phyloP scores from a whole-genome alignment of 352 stramenopile species.

The Phytophthora macrochlamydospora region DNA sequence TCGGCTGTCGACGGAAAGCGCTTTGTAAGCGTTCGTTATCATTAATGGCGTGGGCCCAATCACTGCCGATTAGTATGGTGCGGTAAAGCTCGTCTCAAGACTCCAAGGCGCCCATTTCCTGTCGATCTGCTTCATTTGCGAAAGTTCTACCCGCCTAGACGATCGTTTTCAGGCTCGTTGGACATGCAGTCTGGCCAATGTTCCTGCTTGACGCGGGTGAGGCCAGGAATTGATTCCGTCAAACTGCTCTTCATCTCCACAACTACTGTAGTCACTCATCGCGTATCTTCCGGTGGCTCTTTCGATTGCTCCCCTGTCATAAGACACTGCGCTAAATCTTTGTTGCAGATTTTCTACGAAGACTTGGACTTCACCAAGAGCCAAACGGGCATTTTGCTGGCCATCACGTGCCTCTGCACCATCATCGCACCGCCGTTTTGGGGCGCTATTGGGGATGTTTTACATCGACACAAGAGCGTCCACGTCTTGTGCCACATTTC shows the following conservation, averaged over 20 bases:
- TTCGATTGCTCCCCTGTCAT: neutral
- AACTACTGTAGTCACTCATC: constrained; percentile 31
- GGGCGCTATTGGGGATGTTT: constrained; percentile 50
- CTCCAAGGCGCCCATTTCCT: no score
- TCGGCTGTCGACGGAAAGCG: no score
- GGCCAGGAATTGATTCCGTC: constrained; percentile 25
- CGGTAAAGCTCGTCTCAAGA: no score
- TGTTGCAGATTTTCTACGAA: constrained; percentile 29
- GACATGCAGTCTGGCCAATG: constrained; percentile 7
- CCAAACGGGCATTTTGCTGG: constrained; percentile 57
- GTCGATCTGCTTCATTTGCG: no score
- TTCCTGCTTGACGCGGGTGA: constrained; percentile 34
- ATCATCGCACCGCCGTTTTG: constrained; percentile 52
- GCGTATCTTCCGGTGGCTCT: constrained; percentile 33
- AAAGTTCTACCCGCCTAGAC: no score
- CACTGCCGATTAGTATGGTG: no score
- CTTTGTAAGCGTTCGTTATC: no score
- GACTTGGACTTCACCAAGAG: constrained; percentile 40
- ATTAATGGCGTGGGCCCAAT: no score
- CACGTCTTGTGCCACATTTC: constrained; percentile 51
- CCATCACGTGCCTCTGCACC: constrained; percentile 49
- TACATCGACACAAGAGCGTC: constrained; percentile 47
- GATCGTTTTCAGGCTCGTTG: no score
- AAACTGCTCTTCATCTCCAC: constrained; percentile 28
- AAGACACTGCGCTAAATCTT: neutral